Evolutionary conservation across 805 yeast species (phyloP).

Genomic region (Yamadazyma endophytica): DNA sequence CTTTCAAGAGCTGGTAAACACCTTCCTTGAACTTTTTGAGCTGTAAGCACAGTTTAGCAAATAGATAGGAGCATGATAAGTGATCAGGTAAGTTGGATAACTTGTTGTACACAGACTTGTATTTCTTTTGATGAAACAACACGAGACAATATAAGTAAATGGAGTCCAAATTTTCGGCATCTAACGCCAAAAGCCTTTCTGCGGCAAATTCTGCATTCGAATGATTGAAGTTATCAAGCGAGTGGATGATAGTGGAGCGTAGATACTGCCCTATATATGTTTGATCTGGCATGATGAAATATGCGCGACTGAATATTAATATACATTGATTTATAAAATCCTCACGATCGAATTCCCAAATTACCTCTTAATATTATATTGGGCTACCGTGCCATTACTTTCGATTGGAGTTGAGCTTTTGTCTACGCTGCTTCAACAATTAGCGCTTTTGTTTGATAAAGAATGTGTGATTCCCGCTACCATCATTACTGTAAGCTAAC

Average conservation of each 20-base stretch:
- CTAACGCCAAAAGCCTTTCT: slow-evolving; percentile 71
- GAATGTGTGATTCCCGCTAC: slow-evolving; percentile 34
- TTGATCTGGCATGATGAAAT: slow-evolving; percentile 3
- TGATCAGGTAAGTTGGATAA: slow-evolving; percentile 39
- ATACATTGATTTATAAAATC: neutral
- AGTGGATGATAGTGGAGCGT: slow-evolving; percentile 60
- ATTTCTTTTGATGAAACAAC: slow-evolving; percentile 53
- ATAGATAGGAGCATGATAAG: slow-evolving; percentile 72
- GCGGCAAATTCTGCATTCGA: slow-evolving; percentile 82
- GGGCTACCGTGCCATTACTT: neutral
- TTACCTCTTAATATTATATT: no score
- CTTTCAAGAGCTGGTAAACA: slow-evolving; percentile 37
- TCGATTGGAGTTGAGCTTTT: no score
- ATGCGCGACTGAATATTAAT: no score
- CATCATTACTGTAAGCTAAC: slow-evolving; percentile 40
- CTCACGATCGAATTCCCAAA: neutral
- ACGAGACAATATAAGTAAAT: slow-evolving; percentile 68
- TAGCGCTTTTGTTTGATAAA: slow-evolving; percentile 31
- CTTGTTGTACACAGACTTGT: slow-evolving; percentile 56
- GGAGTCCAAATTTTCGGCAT: slow-evolving; percentile 53
- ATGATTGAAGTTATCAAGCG: slow-evolving; percentile 64
- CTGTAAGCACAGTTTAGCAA: slow-evolving; percentile 61
- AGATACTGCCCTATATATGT: slow-evolving; percentile 32
- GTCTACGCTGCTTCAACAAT: no score
- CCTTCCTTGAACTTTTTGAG: slow-evolving; percentile 61